Conservation (phyloP, 106 monocot species). For the Vanilla planifolia region DNA sequence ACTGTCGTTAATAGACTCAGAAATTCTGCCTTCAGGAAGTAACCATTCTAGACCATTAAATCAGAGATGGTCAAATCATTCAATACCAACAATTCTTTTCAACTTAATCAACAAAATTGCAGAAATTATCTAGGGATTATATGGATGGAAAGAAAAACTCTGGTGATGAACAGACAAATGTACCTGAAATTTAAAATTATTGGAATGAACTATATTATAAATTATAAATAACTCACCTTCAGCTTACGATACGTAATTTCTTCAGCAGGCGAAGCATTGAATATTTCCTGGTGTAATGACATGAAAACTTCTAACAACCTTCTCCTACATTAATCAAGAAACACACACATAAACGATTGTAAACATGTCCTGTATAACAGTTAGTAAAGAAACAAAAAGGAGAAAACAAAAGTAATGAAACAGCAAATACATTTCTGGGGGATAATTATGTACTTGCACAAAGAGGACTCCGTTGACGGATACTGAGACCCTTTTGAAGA, state of each 20-base stretch:
- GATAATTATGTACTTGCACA: constrained; percentile 64
- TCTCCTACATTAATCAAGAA: constrained; percentile 42
- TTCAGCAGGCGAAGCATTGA: constrained; percentile 13
- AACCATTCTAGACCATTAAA: too few relatives aligned
- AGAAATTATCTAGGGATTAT: too few relatives aligned
- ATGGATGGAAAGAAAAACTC: background rate
- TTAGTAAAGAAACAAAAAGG: background rate
- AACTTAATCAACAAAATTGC: background rate
- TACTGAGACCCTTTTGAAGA: constrained; percentile 70
- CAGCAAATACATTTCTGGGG: background rate
- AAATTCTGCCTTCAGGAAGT: too few relatives aligned
- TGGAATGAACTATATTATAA: background rate
- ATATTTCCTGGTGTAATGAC: constrained; percentile 20
- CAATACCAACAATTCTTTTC: background rate
- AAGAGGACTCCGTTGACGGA: constrained; percentile 72
- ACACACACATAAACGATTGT: background rate
- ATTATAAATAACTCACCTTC: constrained; percentile 33
- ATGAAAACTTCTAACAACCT: constrained; percentile 66
- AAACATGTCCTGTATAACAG: background rate
- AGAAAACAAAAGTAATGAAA: background rate
- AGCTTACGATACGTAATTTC: constrained; percentile 49
- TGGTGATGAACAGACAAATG: background rate
- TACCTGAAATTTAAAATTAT: background rate
- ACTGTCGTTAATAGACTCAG: too few relatives aligned
- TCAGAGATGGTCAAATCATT: too few relatives aligned